Conservation (phyloP, 2,329 filamentous ascomycete genomes). For the Microdochium paspali region DNA sequence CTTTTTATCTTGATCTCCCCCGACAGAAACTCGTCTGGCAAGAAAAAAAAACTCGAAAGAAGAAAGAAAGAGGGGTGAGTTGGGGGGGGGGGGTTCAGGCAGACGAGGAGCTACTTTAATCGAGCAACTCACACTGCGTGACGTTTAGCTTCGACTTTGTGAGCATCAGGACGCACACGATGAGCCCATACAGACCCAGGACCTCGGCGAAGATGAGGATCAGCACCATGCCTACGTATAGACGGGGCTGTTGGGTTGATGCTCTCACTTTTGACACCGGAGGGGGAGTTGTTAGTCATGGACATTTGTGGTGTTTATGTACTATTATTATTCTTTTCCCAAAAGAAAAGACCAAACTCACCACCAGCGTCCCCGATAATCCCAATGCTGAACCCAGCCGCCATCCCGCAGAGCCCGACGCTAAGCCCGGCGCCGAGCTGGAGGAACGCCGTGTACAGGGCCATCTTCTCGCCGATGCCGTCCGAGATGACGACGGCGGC, state of each 20-base stretch:
- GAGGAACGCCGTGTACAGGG: slow-evolving; percentile 31
- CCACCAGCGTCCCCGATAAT: slow-evolving; percentile 35
- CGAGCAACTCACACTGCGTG: slow-evolving; percentile 26
- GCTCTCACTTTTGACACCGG: slow-evolving; percentile 24
- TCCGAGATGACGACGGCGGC: slow-evolving; percentile 33
- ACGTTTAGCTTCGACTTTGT: slow-evolving; percentile 28
- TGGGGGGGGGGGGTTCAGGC: too few species aligned
- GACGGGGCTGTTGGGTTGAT: slow-evolving; percentile 34
- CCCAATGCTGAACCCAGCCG: slow-evolving; percentile 36
- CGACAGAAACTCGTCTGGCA: too few species aligned
- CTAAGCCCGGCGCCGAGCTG: slow-evolving; percentile 33
- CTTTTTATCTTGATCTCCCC: too few species aligned
- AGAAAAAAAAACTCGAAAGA: too few species aligned
- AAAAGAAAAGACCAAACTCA: slow-evolving; percentile 10
- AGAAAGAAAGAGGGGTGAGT: too few species aligned
- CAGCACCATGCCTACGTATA: slow-evolving; percentile 36
- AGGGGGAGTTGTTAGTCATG: too few species aligned
- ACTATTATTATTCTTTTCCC: not conserved
- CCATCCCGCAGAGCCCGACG: slow-evolving; percentile 33
- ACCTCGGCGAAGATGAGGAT: slow-evolving; percentile 39
- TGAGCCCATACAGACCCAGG: slow-evolving; percentile 33
- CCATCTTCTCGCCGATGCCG: slow-evolving; percentile 28
- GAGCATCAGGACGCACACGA: slow-evolving; percentile 38
- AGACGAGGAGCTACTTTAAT: too few species aligned
- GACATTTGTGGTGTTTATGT: too few species aligned